phyloP scores from a whole-genome alignment of 2,329 filamentous ascomycete species.

The Dryadomyces sulphureus region DNA sequence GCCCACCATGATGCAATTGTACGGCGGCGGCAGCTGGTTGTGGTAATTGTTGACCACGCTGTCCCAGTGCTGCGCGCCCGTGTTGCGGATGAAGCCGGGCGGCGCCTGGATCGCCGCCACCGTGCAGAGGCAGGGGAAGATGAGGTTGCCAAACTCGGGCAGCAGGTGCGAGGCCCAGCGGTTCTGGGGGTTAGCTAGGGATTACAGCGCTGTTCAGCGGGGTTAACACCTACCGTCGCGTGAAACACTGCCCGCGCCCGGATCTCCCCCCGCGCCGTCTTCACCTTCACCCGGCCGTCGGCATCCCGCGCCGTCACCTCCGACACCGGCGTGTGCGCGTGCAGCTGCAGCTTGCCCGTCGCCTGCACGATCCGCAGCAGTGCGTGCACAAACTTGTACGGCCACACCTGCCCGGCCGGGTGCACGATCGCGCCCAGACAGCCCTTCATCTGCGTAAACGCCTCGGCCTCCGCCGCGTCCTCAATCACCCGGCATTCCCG shows the following conservation, averaged over 20 bases:
- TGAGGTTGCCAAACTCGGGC: constrained; percentile 50
- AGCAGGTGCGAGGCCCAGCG: constrained; percentile 66
- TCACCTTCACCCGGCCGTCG: constrained; percentile 44
- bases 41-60: constrained; percentile 1
- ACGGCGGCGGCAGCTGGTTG: constrained; percentile 4
- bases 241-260: constrained; percentile 51
- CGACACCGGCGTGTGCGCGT: constrained; percentile 56
- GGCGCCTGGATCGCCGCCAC: constrained; percentile 29
- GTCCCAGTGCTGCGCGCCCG: constrained; percentile 5
- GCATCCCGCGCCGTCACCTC: constrained; percentile 14
- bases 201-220: too few relatives aligned
- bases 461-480: constrained; percentile 1
- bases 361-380: background rate
- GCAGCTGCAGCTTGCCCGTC: constrained; percentile 41
- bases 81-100: background rate
- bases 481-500: constrained; percentile 1
- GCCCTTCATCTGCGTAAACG: constrained; percentile 2
- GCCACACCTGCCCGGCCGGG: constrained; percentile 2
- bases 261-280: constrained; percentile 55
- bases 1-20: constrained; percentile 3
- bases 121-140: constrained; percentile 59
- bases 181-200: constrained; percentile 42
- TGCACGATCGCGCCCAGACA: constrained; percentile 1
- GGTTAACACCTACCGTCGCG: constrained; percentile 35
- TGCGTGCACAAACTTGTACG: constrained; percentile 1